These are phyloP conservation scores for Trichophyton mentagrophytes DNA, from an alignment of 2,329 filamentous ascomycete species.

Conservation along the genomic window DNA sequence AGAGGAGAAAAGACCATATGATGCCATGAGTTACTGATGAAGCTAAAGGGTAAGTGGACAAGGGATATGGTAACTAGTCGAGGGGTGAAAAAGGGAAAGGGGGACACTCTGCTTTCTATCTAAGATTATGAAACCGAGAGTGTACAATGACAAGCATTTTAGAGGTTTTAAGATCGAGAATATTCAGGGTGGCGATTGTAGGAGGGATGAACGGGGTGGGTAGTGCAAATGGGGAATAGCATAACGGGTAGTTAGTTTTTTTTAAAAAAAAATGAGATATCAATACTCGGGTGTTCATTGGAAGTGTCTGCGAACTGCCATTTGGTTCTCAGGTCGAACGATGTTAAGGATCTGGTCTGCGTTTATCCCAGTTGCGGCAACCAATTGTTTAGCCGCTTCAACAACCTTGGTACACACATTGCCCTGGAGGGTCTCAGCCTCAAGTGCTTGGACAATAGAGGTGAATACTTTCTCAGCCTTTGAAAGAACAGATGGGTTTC, in stretches of 20 bases:
- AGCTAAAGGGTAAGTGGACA: too few species aligned
- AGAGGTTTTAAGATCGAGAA: not conserved
- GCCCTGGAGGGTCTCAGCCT: slow-evolving; percentile 79
- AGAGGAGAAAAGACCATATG: not conserved
- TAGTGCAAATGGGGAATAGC: not conserved
- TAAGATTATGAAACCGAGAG: slow-evolving; percentile 4
- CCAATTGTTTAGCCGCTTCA: slow-evolving; percentile 61
- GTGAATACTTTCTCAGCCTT: slow-evolving; percentile 74
- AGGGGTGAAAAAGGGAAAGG: not conserved
- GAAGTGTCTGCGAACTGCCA: slow-evolving; percentile 67
- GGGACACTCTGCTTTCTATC: slow-evolving; percentile 3
- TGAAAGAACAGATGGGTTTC: slow-evolving; percentile 66
- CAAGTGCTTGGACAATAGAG: slow-evolving; percentile 74
- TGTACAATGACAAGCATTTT: not conserved
- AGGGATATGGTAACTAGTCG: not conserved
- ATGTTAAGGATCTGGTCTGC: slow-evolving; percentile 56
- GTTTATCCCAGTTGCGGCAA: slow-evolving; percentile 61
- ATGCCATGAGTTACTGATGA: not conserved
- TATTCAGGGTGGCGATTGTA: not conserved
- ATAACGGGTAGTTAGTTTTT: not conserved
- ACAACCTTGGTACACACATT: slow-evolving; percentile 68
- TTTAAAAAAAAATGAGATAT: not conserved
- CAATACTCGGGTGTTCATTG: slow-evolving; percentile 33
- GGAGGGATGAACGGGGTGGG: not conserved
- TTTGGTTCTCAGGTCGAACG: slow-evolving; percentile 68